These are phyloP conservation scores for Podospora bellae-mahoneyi DNA, from an alignment of 495 filamentous ascomycete genomes.

Conservation along the genomic window DNA sequence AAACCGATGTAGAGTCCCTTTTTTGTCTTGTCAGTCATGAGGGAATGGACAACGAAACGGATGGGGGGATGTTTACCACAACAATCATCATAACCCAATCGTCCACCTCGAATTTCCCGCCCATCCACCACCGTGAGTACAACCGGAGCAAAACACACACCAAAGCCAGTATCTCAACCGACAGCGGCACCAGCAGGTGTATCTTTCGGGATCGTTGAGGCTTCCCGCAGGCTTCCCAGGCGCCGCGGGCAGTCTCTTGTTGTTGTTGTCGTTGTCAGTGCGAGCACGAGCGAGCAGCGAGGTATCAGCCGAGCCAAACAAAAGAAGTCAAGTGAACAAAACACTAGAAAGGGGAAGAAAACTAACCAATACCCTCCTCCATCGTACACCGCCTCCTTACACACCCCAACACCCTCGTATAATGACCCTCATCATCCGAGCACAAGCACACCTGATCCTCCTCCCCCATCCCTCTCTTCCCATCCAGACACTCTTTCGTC, in stretches of 20 bases:
- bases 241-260: conserved; percentile 22
- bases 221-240: conserved; percentile 24
- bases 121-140: conserved; percentile 24
- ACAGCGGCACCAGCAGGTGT: conserved; percentile 16
- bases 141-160: conserved; percentile 22
- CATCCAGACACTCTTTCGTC: background rate
- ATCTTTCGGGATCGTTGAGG: conserved; percentile 20
- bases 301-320: background rate
- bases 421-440: conserved; percentile 2
- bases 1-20: conserved; percentile 19
- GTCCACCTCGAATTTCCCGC: conserved; percentile 21
- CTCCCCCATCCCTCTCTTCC: background rate
- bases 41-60: background rate
- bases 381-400: conserved; percentile 3
- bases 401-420: conserved; percentile 6
- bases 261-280: conserved; percentile 1
- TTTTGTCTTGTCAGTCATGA: conserved; percentile 4
- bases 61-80: conserved; percentile 6
- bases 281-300: background rate
- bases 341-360: background rate
- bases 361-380: conserved; percentile 12
- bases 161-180: conserved; percentile 21
- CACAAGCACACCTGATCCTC: conserved; percentile 3
- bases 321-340: background rate
- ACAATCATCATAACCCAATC: conserved; percentile 29